Evolutionary conservation across 2,329 filamentous ascomycete species (phyloP), one percentile per base, ranked within the genome.

Genomic region (Pseudogymnoascus pannorum): DNA sequence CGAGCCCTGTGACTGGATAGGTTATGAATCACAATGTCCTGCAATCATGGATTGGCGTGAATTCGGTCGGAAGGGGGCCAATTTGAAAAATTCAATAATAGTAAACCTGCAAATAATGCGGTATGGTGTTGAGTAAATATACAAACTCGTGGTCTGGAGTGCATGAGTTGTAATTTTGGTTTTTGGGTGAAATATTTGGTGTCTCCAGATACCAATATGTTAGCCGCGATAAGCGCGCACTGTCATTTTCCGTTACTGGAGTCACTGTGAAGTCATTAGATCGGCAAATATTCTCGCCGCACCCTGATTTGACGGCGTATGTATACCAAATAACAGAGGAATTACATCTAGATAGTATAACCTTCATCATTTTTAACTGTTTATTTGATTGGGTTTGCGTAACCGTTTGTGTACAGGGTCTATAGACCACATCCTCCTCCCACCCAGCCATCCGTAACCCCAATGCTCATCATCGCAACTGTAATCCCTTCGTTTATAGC

Each of bases 71-170:
- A 33, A 54, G 11, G 11, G 11, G 26, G 48, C 8, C 48, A 54
- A 54, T 54, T 31, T 54, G n/a, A 54, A 54, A 9, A 54, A 14
- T 31, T 31, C 26, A 54, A 54, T 54, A 54, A 31, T 54, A 54
- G 9, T 8, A 33, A 54, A 5, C 26, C 16, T 33, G 26, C 48
- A 33, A 20, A 54, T 54, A 20, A 54, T 54, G 26, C 48, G n/a
- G 48, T 54, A 31, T 54, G n/a, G 26, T 54, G 48, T 54, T 54
- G 48, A 54, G 48, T 54, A 54, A 54, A 54, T 54, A 54, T 54
- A 54, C 26, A 54, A 54, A 54, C 48, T 54, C 48, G 48, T 33
- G 18, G 48, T 26, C n/a, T 2, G 26, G 26, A 26, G 26, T 54
- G 48, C 29, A 31, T 54, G 48, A 31, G 48, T 54, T 16, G 26